phyloP scores from a whole-genome alignment of 495 filamentous ascomycete species.

The Aspergillus haitiensis region DNA sequence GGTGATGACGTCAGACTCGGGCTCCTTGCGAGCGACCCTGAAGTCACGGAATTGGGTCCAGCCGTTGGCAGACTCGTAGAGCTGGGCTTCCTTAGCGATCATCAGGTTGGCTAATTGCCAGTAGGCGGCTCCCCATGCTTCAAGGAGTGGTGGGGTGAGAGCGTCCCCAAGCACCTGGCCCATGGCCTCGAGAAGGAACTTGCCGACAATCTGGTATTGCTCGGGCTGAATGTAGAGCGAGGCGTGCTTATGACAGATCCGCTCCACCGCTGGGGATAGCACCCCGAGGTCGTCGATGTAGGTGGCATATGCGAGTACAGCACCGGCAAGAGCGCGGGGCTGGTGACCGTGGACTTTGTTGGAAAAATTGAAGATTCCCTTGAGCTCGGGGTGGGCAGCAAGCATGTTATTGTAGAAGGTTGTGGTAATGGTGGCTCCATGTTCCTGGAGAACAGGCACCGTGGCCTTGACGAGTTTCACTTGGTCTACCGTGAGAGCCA shows the following conservation, averaged over 20 bases:
- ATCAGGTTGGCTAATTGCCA: slow-evolving; percentile 68
- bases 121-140: slow-evolving; percentile 72
- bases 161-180: slow-evolving; percentile 65
- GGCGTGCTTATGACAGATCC: slow-evolving; percentile 75
- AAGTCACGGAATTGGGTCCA: slow-evolving; percentile 70
- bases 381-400: slow-evolving; percentile 57
- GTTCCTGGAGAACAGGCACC: slow-evolving; percentile 56
- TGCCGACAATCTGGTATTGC: slow-evolving; percentile 68
- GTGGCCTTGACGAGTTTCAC: slow-evolving; percentile 46
- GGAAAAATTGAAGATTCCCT: slow-evolving; percentile 65
- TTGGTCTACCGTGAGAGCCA: slow-evolving; percentile 35
- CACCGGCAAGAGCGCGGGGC: slow-evolving; percentile 61
- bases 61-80: slow-evolving; percentile 55
- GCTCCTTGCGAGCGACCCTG: slow-evolving; percentile 60
- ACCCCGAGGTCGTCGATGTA: slow-evolving; percentile 69
- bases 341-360: slow-evolving; percentile 67
- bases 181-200: slow-evolving; percentile 67
- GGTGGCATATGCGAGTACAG: slow-evolving; percentile 68
- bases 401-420: slow-evolving; percentile 71
- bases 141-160: slow-evolving; percentile 63
- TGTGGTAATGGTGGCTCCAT: slow-evolving; percentile 65
- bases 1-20: slow-evolving; percentile 64
- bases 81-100: slow-evolving; percentile 60
- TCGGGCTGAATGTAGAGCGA: slow-evolving; percentile 67
- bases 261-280: slow-evolving; percentile 61